Evolutionary conservation across 345 rosid genomes (phyloP), one percentile per base, ranked within the genome.

Genomic region (Diplotaxis tenuifolia): DNA sequence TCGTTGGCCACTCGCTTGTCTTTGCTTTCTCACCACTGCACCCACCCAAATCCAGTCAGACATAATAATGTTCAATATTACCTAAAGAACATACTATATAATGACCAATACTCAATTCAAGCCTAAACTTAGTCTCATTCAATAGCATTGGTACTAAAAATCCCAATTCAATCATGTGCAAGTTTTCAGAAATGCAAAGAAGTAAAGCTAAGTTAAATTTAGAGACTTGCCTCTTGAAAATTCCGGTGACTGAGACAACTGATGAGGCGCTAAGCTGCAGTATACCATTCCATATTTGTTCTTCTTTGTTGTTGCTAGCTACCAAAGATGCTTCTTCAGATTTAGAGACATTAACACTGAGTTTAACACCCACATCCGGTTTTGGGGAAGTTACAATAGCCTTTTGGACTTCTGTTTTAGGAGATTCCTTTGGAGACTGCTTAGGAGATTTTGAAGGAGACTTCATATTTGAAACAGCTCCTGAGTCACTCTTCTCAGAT

Each of bases 11-110:
- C n/a, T 83, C 91, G 60, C 84, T 84, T 0, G 86, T 70, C 19
- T 80, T 71, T 16, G 89, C 83, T 80, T 82, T 92, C 75, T 95
- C 99, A 42, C 99, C 99, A 72, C 99, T 95, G 88, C 73, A 72
- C 10, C 10, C 15, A 47, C 6, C n/a, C 31, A 64, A 76, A 56
- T 45, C 32, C 1, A 76, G 45, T 76, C 62, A 63, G 75, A 18
- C 6, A 70, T 14, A 20, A 49, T 34, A 20, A 49, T 34, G 54
- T 60, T 49, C 56, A 67, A 50, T 5, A 1, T 34, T 29, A 56
- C 27, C 57, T 21, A 29, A 9, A n/a, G n/a, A 53, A 23, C 42
- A 52, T 52, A 42, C 50, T 25, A 25, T 25, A 25, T 25, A 25
- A 3, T 25, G 28, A 2, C 2, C 38, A 7, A 32, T 32, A 2